Evolutionary conservation across 2,329 filamentous ascomycete genomes (phyloP).

Genomic region (Fusarium subtropicale): DNA sequence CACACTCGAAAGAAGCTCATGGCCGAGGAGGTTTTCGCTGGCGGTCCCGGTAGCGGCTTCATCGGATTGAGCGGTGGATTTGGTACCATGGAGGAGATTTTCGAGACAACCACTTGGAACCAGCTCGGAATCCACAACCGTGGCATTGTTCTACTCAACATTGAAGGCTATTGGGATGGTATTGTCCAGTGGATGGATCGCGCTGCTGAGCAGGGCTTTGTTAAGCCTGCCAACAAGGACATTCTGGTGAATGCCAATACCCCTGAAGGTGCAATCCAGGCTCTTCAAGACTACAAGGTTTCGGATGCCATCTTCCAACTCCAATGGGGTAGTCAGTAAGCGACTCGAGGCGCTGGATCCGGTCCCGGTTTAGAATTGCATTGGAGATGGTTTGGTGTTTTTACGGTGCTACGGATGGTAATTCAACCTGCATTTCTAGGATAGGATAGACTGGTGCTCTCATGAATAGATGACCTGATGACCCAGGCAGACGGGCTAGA

Average conservation of each 20-base stretch:
- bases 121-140: slow-evolving; percentile 90
- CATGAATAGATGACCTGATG: slow-evolving; percentile 44
- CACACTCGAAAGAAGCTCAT: slow-evolving; percentile 95
- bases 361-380: slow-evolving; percentile 15
- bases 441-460: slow-evolving; percentile 38
- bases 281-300: slow-evolving; percentile 79
- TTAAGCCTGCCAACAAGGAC: slow-evolving; percentile 73
- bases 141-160: slow-evolving; percentile 84
- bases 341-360: slow-evolving; percentile 22
- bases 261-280: slow-evolving; percentile 77
- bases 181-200: slow-evolving; percentile 84
- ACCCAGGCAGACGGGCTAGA: not conserved
- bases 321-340: slow-evolving; percentile 78
- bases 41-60: slow-evolving; percentile 87
- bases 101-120: slow-evolving; percentile 94
- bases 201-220: slow-evolving; percentile 81
- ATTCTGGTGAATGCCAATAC: slow-evolving; percentile 84
- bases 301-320: slow-evolving; percentile 82
- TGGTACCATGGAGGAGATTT: slow-evolving; percentile 95
- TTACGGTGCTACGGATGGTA: slow-evolving; percentile 22
- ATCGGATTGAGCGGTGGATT: slow-evolving; percentile 90
- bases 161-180: slow-evolving; percentile 93
- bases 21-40: slow-evolving; percentile 86
- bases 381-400: slow-evolving; percentile 36
- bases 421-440: slow-evolving; percentile 22